These are phyloP conservation scores for Penicillium sp. DNA, from an alignment of 2,329 filamentous ascomycete genomes.

Conservation along the genomic window DNA sequence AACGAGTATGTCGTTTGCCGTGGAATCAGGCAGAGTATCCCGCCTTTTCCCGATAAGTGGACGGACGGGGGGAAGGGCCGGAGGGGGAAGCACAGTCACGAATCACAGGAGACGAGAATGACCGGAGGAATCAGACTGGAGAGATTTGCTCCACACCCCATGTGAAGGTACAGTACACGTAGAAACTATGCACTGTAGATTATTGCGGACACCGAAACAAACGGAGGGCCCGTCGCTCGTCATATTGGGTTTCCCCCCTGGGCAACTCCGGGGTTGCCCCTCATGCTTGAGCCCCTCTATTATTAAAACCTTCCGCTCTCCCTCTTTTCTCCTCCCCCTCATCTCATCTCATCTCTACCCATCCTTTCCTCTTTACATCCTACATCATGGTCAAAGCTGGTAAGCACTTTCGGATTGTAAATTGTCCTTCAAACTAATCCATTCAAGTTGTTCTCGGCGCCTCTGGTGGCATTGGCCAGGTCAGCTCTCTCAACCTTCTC, in stretches of 20 bases:
- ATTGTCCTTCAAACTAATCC: constrained; percentile 16
- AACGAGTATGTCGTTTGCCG: constrained; percentile 20
- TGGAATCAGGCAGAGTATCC: constrained; percentile 9
- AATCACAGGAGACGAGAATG: background rate
- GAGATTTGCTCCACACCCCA: background rate
- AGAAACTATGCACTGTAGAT: no score
- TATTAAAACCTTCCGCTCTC: background rate
- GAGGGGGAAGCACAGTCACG: background rate
- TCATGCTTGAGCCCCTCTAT: constrained; percentile 4
- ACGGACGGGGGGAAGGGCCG: background rate
- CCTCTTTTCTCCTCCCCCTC: constrained; percentile 6
- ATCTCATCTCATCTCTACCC: constrained; percentile 7
- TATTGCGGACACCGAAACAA: background rate
- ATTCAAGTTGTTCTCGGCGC: constrained; percentile 78
- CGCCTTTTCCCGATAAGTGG: constrained; percentile 36
- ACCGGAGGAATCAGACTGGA: background rate
- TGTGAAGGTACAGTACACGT: background rate
- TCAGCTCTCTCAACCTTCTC: constrained; percentile 45
- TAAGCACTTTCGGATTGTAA: constrained; percentile 13
- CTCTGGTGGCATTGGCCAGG: constrained; percentile 97
- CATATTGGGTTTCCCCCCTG: background rate
- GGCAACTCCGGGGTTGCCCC: constrained; percentile 14
- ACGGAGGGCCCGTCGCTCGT: background rate
- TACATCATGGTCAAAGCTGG: constrained; percentile 52
- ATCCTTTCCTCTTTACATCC: constrained; percentile 4